Conservation (phyloP, 1,139 yeast genomes). For the Scheffersomyces titani region DNA sequence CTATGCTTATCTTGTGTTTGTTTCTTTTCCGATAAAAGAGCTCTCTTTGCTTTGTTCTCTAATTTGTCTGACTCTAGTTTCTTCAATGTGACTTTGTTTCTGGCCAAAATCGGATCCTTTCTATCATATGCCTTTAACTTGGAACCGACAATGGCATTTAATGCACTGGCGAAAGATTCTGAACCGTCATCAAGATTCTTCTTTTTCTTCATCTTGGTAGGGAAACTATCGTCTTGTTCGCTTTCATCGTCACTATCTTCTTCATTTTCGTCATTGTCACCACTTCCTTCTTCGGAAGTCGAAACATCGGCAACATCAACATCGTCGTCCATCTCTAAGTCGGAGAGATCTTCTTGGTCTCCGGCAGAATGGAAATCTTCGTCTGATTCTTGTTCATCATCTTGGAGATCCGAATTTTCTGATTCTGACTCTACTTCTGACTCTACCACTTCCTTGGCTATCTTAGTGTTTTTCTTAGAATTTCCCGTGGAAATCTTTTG, state of each 20-base stretch:
- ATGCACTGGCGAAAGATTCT: constrained; percentile 75
- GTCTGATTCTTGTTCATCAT: constrained; percentile 17
- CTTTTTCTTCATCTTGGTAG: constrained; percentile 55
- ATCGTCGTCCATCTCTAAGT: constrained; percentile 14
- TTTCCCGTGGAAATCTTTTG: constrained; percentile 16
- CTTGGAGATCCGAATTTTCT: constrained; percentile 14
- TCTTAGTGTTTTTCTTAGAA: constrained; percentile 9
- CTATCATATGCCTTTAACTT: constrained; percentile 86
- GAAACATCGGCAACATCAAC: constrained; percentile 10
- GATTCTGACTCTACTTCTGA: constrained; percentile 6
- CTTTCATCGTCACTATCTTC: constrained; percentile 26
- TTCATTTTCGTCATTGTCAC: constrained; percentile 24
- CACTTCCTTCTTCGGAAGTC: constrained; percentile 20
- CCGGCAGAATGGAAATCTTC: constrained; percentile 15
- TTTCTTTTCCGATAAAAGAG: constrained; percentile 71
- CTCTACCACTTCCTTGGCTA: constrained; percentile 5
- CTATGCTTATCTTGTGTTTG: constrained; percentile 67
- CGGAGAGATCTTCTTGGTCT: constrained; percentile 18
- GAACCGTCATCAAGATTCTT: constrained; percentile 66
- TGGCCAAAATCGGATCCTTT: constrained; percentile 84
- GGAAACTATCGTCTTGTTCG: constrained; percentile 20
- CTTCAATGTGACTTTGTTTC: constrained; percentile 67
- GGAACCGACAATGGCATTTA: constrained; percentile 81
- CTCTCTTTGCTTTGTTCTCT: constrained; percentile 80
- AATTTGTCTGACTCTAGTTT: constrained; percentile 79